phyloP scores from a whole-genome alignment of 129 eudicot species.

The Saposhnikovia divaricata region DNA sequence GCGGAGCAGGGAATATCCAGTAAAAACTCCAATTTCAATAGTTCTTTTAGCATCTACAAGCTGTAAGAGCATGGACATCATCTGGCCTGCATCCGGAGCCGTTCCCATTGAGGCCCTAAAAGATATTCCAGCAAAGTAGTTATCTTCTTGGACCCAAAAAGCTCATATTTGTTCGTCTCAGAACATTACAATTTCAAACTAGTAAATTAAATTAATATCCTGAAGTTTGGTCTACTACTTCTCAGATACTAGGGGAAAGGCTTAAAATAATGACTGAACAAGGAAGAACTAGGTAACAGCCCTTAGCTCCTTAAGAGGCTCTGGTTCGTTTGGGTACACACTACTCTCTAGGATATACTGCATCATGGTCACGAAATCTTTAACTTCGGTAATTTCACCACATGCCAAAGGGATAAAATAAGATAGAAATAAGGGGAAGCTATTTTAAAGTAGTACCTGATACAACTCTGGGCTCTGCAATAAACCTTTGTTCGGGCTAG shows the following conservation, averaged over 20 bases:
- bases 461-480: slow-evolving; percentile 43
- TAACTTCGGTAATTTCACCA: not conserved
- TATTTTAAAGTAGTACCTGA: slow-evolving; percentile 17
- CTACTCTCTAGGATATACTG: slow-evolving; percentile 45
- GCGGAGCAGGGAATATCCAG: slow-evolving; percentile 36
- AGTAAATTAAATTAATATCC: not conserved
- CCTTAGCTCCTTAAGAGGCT: slow-evolving; percentile 46
- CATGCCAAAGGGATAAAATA: not conserved
- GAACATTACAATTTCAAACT: not conserved
- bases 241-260: too few species aligned
- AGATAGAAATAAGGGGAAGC: not conserved
- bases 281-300: slow-evolving; percentile 22
- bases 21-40: slow-evolving; percentile 35
- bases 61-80: slow-evolving; percentile 29
- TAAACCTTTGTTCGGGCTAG: slow-evolving; percentile 28
- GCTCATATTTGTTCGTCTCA: not conserved
- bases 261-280: not conserved
- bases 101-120: slow-evolving; percentile 21
- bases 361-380: not conserved
- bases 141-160: not conserved
- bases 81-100: slow-evolving; percentile 32
- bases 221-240: not conserved
- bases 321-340: slow-evolving; percentile 61
- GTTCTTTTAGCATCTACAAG: slow-evolving; percentile 26
- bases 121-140: not conserved